Conservation (phyloP, 495 filamentous ascomycete genomes). For the Aspergillus ellipticus region DNA sequence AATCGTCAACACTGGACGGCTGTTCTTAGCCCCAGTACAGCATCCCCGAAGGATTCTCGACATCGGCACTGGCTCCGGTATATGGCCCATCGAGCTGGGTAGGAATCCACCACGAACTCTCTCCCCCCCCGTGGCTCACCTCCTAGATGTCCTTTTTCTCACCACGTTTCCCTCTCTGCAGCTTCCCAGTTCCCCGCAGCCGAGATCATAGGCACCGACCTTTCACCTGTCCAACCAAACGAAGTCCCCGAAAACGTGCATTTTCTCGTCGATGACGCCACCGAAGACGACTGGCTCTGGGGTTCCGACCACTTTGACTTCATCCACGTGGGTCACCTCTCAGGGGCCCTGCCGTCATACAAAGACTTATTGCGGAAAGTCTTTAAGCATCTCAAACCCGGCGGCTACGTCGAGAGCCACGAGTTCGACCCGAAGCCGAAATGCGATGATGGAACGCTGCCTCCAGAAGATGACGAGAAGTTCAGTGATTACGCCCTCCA, state of each 20-base stretch:
- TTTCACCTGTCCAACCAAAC: constrained; percentile 60
- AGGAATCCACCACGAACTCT: constrained; percentile 12
- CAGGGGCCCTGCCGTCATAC: constrained; percentile 37
- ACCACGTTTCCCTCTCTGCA: constrained; percentile 12
- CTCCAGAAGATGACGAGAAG: constrained; percentile 38
- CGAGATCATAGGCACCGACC: constrained; percentile 57
- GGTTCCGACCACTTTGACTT: constrained; percentile 42
- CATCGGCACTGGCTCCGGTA: constrained; percentile 67
- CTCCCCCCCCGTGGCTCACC: constrained; percentile 4
- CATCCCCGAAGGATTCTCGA: constrained; percentile 59
- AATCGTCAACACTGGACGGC: constrained; percentile 44
- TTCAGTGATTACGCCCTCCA: constrained; percentile 41
- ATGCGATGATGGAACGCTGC: constrained; percentile 62
- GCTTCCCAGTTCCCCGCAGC: constrained; percentile 51
- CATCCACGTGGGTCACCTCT: constrained; percentile 45
- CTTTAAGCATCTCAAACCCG: constrained; percentile 53
- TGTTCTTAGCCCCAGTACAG: constrained; percentile 58
- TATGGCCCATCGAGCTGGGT: constrained; percentile 67
- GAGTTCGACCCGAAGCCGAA: constrained; percentile 54
- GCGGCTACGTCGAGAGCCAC: constrained; percentile 64
- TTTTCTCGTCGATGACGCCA: constrained; percentile 56
- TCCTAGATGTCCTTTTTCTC: neutral
- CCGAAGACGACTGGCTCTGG: constrained; percentile 50
- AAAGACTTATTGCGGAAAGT: constrained; percentile 39
- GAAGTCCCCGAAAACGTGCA: constrained; percentile 55